A percentile compares a stretch with the other conserved stretches of the same genome.
Evolutionary conservation across 768 basidiomycete genomes (phyloP).

Genomic region (Suillus placidus): DNA sequence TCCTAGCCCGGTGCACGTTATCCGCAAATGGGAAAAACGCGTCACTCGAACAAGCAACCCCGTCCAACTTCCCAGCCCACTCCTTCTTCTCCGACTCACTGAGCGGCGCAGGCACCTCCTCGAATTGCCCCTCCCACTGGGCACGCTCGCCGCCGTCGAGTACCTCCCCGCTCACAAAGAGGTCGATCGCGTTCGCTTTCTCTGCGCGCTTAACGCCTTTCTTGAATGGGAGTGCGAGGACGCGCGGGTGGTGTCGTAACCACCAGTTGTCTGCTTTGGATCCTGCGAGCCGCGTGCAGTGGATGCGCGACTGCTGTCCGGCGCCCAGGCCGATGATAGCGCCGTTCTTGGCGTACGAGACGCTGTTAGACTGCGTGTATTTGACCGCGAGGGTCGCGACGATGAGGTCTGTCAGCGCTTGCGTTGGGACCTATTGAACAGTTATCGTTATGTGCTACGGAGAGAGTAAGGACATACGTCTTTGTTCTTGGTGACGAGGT

Average conservation of each 20-base stretch:
- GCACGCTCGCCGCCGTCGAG: conserved; percentile 87
- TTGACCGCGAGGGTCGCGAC: conserved; percentile 96
- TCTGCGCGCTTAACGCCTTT: conserved; percentile 97
- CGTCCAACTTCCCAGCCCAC: conserved; percentile 75
- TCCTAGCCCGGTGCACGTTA: conserved; percentile 90
- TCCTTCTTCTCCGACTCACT: conserved; percentile 69
- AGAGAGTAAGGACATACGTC: conserved; percentile 50
- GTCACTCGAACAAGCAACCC: conserved; percentile 92
- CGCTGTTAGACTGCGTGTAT: conserved; percentile 99
- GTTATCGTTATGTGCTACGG: background rate
- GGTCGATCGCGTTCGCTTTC: conserved; percentile 97
- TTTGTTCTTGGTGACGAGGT: conserved; percentile 88
- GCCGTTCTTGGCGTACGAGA: conserved; percentile 91
- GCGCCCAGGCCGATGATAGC: conserved; percentile 95
- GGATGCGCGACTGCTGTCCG: conserved; percentile 98
- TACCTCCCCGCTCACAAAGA: conserved; percentile 89
- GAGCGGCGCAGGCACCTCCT: conserved; percentile 65
- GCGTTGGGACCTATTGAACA: conserved; percentile 61
- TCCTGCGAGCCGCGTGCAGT: conserved; percentile 97
- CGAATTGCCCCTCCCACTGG: conserved; percentile 92
- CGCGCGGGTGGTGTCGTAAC: conserved; percentile 95
- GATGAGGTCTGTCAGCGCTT: conserved; percentile 87
- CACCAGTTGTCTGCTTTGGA: conserved; percentile 99
- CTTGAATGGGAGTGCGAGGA: conserved; percentile 92
- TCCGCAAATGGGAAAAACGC: conserved; percentile 99